These are phyloP conservation scores for Globisporangium alternatum DNA, from an alignment of 352 stramenopile genomes.

Conservation along the genomic window DNA sequence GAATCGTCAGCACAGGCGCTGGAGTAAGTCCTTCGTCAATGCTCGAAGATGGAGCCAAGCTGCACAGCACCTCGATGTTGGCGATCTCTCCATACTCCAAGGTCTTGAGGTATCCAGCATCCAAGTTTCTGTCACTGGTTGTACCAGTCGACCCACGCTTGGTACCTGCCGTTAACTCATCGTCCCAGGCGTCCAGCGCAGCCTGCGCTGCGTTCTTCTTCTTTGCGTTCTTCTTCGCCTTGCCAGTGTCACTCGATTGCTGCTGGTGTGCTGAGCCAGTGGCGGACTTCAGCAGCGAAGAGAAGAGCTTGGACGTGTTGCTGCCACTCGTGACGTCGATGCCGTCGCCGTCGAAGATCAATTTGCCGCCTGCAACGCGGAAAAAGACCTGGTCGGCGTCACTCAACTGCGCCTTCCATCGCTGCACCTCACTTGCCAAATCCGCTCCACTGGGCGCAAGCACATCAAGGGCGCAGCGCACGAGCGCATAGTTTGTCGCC, in stretches of 20 bases:
- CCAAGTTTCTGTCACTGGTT: neutral
- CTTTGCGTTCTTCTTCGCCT: slow-evolving; percentile 32
- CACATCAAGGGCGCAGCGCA: slow-evolving; percentile 45
- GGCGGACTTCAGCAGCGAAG: slow-evolving; percentile 4
- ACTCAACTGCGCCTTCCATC: slow-evolving; percentile 26
- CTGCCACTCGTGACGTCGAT: slow-evolving; percentile 17
- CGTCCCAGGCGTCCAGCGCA: slow-evolving; percentile 16
- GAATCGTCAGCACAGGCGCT: slow-evolving; percentile 37
- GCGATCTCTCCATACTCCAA: slow-evolving; percentile 61
- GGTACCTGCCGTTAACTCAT: neutral
- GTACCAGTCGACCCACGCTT: neutral
- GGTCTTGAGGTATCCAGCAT: slow-evolving; percentile 21
- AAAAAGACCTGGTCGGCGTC: slow-evolving; percentile 31
- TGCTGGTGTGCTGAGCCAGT: slow-evolving; percentile 8
- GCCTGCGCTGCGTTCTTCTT: slow-evolving; percentile 21
- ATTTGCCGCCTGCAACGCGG: slow-evolving; percentile 24
- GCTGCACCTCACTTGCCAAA: slow-evolving; percentile 24
- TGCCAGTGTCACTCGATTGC: slow-evolving; percentile 23
- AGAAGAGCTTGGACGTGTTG: neutral
- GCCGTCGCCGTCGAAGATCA: slow-evolving; percentile 34
- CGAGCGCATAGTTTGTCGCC: slow-evolving; percentile 25
- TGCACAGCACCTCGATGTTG: slow-evolving; percentile 43
- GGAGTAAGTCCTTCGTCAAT: neutral
- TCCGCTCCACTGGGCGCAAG: slow-evolving; percentile 15
- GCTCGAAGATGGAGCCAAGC: slow-evolving; percentile 22